Evolutionary conservation across 768 basidiomycete species (phyloP).

Genomic region (Podaxis sp.): DNA sequence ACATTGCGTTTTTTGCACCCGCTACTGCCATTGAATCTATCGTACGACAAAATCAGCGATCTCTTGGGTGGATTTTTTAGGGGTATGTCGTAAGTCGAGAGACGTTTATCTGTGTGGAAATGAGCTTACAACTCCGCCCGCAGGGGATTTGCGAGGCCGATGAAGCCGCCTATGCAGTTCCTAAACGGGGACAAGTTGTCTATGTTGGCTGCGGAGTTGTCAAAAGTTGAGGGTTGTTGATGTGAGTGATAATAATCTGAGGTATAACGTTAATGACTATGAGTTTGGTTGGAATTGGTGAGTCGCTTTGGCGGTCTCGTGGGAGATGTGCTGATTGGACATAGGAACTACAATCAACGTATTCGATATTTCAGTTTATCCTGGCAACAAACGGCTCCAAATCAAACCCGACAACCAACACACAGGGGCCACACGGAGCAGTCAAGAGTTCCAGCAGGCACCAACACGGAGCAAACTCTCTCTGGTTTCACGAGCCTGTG

Average conservation of each 20-base stretch:
- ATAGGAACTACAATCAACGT: constrained; percentile 94
- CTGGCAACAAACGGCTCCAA: constrained; percentile 94
- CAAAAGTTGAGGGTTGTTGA: constrained; percentile 83
- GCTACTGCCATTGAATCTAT: constrained; percentile 87
- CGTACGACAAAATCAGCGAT: constrained; percentile 93
- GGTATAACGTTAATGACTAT: constrained; percentile 98
- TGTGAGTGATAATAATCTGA: constrained; percentile 89
- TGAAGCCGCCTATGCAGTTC: constrained; percentile 70
- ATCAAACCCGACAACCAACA: constrained; percentile 54
- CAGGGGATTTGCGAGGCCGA: constrained; percentile 79
- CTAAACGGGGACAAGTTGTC: constrained; percentile 93
- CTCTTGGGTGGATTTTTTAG: constrained; percentile 77
- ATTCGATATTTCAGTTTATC: constrained; percentile 93
- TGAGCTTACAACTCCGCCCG: constrained; percentile 84
- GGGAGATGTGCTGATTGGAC: not conserved
- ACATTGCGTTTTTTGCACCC: constrained; percentile 40
- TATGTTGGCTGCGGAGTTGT: constrained; percentile 88
- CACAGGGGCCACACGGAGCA: constrained; percentile 46
- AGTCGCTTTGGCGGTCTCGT: constrained; percentile 24
- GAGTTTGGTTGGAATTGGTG: constrained; percentile 99
- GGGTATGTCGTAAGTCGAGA: constrained; percentile 68
- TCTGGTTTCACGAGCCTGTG: constrained; percentile 83
- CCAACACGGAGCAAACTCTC: constrained; percentile 42
- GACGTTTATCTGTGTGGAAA: constrained; percentile 95
- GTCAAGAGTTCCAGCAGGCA: constrained; percentile 27